A percentile compares a stretch with the other conserved stretches of the same genome.
phyloP scores from a whole-genome alignment of 2,329 filamentous ascomycete genomes.

The Colletotrichum australisinense region DNA sequence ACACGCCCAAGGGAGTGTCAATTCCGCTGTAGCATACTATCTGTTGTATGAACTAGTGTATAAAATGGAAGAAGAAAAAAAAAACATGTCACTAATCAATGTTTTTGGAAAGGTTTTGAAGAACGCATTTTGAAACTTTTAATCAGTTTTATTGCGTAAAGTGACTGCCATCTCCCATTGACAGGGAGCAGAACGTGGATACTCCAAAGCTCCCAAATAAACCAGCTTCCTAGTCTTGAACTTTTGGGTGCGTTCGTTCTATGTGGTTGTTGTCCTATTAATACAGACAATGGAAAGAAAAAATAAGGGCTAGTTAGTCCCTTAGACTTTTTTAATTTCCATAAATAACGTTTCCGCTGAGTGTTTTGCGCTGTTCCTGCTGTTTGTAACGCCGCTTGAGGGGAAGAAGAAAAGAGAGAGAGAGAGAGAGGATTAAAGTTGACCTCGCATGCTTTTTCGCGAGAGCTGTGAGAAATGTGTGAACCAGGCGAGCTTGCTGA shows the following conservation, averaged over 20 bases:
- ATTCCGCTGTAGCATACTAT: neutral
- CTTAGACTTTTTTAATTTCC: neutral
- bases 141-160: constrained; percentile 16
- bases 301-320: constrained; percentile 21
- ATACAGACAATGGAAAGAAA: constrained; percentile 41
- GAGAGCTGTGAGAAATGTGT: neutral
- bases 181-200: neutral
- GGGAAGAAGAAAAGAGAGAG: neutral
- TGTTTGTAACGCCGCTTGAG: constrained; percentile 18
- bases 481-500: neutral
- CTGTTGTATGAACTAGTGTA: neutral
- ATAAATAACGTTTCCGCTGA: constrained; percentile 16
- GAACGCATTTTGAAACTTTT: neutral
- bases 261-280: constrained; percentile 43
- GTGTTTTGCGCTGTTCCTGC: constrained; percentile 13
- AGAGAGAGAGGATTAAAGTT: constrained; percentile 9
- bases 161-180: neutral
- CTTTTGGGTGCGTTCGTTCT: constrained; percentile 34
- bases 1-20: neutral
- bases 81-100: neutral
- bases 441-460: constrained; percentile 15
- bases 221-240: constrained; percentile 22
- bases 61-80: neutral
- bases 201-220: neutral
- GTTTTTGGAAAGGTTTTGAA: neutral